phyloP scores from a whole-genome alignment of 1,139 yeast species.

The Blastobotrys proliferans region DNA sequence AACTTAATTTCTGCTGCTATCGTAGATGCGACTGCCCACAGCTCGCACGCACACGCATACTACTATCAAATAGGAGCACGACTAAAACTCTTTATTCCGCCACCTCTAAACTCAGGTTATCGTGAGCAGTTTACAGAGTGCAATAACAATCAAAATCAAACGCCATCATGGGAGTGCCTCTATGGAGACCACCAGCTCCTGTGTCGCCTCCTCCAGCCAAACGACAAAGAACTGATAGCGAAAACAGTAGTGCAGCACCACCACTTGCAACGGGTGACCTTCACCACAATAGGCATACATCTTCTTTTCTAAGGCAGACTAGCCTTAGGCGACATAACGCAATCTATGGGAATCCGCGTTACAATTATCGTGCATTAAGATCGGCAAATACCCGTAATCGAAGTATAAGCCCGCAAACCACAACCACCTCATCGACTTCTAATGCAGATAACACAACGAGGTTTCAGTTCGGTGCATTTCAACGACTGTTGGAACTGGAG shows the following conservation, averaged over 20 bases:
- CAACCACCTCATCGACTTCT: not conserved
- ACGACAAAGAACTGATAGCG: not conserved
- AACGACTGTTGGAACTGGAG: not conserved
- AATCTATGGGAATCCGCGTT: not conserved
- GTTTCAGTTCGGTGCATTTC: not conserved
- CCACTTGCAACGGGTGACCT: not conserved
- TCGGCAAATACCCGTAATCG: not conserved
- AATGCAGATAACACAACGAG: not conserved
- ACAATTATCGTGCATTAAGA: not conserved
- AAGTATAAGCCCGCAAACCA: not conserved
- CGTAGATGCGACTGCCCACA: too few relatives aligned
- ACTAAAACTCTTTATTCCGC: too few relatives aligned
- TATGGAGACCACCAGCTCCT: constrained; percentile 20
- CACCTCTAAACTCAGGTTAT: too few relatives aligned
- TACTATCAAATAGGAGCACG: too few relatives aligned
- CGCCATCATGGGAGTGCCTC: constrained; percentile 28
- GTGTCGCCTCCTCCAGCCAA: constrained; percentile 2
- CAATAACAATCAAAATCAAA: too few relatives aligned
- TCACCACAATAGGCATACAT: not conserved
- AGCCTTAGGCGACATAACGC: constrained; percentile 5
- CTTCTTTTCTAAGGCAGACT: constrained; percentile 3
- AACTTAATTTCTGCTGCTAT: too few relatives aligned
- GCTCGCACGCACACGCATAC: too few relatives aligned
- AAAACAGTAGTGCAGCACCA: not conserved
- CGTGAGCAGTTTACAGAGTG: too few relatives aligned